These are phyloP conservation scores for Naganishia kalamii DNA, from an alignment of 768 basidiomycete species.

Conservation along the genomic window DNA sequence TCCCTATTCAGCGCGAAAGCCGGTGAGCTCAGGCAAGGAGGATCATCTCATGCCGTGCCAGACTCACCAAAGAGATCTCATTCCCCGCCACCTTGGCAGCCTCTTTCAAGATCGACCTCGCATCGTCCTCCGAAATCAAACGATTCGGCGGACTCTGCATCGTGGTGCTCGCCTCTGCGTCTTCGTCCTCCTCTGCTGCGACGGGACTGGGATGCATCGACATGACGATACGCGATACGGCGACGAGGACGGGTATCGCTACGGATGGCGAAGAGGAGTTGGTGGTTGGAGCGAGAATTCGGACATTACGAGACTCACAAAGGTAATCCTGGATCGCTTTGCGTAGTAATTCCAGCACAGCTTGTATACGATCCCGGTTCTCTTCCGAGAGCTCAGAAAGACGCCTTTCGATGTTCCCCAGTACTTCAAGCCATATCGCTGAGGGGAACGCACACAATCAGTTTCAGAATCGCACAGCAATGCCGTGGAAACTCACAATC, in stretches of 20 bases:
- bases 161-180: neutral
- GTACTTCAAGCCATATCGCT: conserved; percentile 18
- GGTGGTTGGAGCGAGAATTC: too few relatives aligned
- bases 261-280: too few relatives aligned
- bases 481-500: neutral
- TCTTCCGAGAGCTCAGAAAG: neutral
- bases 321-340: conserved; percentile 3
- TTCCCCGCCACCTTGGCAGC: neutral
- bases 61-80: conserved; percentile 7
- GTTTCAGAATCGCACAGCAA: neutral
- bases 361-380: neutral
- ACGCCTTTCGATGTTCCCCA: neutral
- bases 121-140: conserved; percentile 4
- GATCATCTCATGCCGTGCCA: neutral
- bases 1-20: neutral
- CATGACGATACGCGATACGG: neutral
- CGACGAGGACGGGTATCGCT: conserved; percentile 16
- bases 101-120: neutral
- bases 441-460: neutral
- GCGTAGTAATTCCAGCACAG: neutral
- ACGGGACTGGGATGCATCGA: neutral
- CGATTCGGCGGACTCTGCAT: neutral
- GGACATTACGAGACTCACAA: neutral
- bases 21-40: neutral
- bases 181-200: neutral